Base-by-base conservation (phyloP, 371 early-diverging fungal species). In the Mucor ambiguus region DNA sequence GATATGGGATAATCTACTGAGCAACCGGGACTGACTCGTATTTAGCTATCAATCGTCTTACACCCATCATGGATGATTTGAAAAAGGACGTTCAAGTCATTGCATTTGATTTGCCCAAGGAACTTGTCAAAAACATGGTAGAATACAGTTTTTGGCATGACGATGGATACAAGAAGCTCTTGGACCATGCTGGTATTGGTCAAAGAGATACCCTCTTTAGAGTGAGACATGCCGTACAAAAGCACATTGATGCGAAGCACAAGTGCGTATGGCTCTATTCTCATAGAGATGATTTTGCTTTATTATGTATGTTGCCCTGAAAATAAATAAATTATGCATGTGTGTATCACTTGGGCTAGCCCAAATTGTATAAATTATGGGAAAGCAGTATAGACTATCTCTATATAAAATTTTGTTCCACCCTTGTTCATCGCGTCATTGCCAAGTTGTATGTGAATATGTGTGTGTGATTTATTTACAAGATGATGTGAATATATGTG, bases 251-350 rank as follows among this genome's bases (percentile, higher is more conserved):
- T 49, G 78, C 83, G n/a, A 84, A 84, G 28, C 84, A 83, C 33
- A 80, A 74, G 60, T 86, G 84, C 64, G 85, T 91, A 8, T 92
- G 92, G 92, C 76, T 92, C 14, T 91, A 91, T 72, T 87, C 91
- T 0, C 84, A 87, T 63, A 84, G 86, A 57, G 90, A 89, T 71
- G 90, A 92, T 46, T 85, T 67, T 64, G 82, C 84, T 12, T 57
- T 81, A n/a, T 71, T 86, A 6, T 90, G 88, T 61, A 46, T 61
- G n/a, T 68, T 77, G 20, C 54, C 67, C 26, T 64, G 56, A 68
- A 35, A 49, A n/a, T n/a, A n/a, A 57, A 30, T 46, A 57, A 48
- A 61, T 18, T 32, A 24, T 44, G 20, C 10, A 3, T 6, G 11
- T 9, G 4, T 20, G n/a, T 46, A 46, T 46, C 22, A 46, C 46